These are phyloP conservation scores for Solanum chmielewskii DNA, from an alignment of 257 asterid genomes.

Conservation along the genomic window DNA sequence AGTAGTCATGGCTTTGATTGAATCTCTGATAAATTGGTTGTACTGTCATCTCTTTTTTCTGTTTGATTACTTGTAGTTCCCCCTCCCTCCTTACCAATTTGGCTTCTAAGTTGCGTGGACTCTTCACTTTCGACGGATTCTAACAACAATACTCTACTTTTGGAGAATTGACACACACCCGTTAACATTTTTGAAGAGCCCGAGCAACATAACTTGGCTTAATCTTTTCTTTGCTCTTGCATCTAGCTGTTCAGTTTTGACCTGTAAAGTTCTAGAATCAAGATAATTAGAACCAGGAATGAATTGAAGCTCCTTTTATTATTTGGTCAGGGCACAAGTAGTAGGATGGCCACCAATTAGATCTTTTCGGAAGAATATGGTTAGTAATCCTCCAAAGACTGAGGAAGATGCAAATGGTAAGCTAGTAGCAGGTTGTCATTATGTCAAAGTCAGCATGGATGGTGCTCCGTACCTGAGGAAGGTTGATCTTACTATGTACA, in stretches of 20 bases:
- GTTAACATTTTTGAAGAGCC: no score
- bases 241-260: not conserved
- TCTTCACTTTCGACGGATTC: no score
- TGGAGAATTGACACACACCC: no score
- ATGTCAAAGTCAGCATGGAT: conserved; percentile 43
- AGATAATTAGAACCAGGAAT: not conserved
- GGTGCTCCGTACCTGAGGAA: conserved; percentile 42
- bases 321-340: conserved; percentile 60
- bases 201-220: not conserved
- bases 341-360: conserved; percentile 97
- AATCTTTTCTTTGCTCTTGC: not conserved
- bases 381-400: conserved; percentile 18
- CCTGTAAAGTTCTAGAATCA: not conserved
- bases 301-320: not conserved
- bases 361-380: conserved; percentile 70
- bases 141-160: no score
- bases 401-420: conserved; percentile 19
- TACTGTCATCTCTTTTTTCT: not conserved
- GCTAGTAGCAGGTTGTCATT: conserved; percentile 21
- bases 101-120: not conserved
- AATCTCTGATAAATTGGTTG: not conserved
- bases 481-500: conserved; percentile 26
- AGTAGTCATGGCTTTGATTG: not conserved
- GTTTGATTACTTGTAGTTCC: not conserved
- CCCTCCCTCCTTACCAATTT: not conserved